A percentile compares a stretch with the other conserved stretches of the same genome.
These are phyloP conservation scores for Henckelia pumila DNA, from an alignment of 257 asterid species.

Conservation along the genomic window DNA sequence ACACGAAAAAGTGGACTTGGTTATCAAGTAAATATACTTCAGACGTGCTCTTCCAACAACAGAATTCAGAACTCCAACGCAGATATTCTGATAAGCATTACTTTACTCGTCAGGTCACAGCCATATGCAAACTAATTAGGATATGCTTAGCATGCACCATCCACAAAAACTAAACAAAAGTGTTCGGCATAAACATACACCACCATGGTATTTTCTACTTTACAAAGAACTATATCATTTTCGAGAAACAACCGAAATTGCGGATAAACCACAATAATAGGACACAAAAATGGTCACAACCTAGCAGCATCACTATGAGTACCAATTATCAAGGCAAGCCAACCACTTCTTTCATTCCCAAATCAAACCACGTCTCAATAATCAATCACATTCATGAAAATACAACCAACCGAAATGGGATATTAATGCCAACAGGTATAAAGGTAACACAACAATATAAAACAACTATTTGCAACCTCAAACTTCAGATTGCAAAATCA, in stretches of 20 bases:
- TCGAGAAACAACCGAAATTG: conserved; percentile 2
- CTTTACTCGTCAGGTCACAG: conserved; percentile 8
- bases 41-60: conserved; percentile 2
- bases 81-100: neutral
- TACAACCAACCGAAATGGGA: conserved; percentile 18
- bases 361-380: conserved; percentile 6
- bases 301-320: conserved; percentile 11
- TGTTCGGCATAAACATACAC: conserved; percentile 16
- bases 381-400: conserved; percentile 13
- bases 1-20: neutral
- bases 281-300: conserved; percentile 14
- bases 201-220: conserved; percentile 9
- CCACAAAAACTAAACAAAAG: conserved; percentile 9
- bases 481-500: conserved; percentile 10
- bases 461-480: conserved; percentile 24
- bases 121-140: conserved; percentile 7
- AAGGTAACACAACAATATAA: conserved; percentile 19
- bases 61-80: conserved; percentile 6
- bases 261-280: conserved; percentile 8
- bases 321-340: conserved; percentile 5
- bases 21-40: conserved; percentile 1
- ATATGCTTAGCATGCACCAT: neutral
- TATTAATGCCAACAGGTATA: conserved; percentile 3
- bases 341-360: conserved; percentile 5
- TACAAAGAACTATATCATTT: neutral